Conservation (phyloP, 352 stramenopile genomes). For the Peronospora destructor region DNA sequence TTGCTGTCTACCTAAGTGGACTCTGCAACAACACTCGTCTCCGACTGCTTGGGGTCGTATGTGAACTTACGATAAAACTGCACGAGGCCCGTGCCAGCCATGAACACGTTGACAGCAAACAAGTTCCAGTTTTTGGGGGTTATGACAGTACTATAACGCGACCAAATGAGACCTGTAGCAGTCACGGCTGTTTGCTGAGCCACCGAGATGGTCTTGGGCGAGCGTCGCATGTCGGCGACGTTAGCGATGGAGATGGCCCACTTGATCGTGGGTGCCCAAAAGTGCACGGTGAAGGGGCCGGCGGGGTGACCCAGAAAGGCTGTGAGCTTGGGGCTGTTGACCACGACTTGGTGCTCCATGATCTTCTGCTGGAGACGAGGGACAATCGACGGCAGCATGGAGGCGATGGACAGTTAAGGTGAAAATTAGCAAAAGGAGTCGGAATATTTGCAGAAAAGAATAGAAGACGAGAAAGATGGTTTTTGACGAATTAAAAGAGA, state of each 20-base stretch:
- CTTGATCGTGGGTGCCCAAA: conserved; percentile 86
- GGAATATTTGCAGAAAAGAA: too few relatives aligned
- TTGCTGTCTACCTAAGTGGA: neutral
- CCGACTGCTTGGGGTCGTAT: conserved; percentile 8
- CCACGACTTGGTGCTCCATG: conserved; percentile 58
- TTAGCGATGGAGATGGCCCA: conserved; percentile 86
- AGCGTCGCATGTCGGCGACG: conserved; percentile 76
- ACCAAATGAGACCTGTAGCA: conserved; percentile 85
- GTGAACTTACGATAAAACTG: conserved; percentile 49
- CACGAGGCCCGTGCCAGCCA: conserved; percentile 75
- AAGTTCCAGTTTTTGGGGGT: conserved; percentile 90
- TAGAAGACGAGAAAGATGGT: conserved; percentile 4
- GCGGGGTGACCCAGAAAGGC: conserved; percentile 66
- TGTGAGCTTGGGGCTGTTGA: conserved; percentile 58
- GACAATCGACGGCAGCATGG: conserved; percentile 65
- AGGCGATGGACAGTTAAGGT: conserved; percentile 3
- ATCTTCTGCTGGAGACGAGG: conserved; percentile 70
- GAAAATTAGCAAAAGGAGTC: too few relatives aligned
- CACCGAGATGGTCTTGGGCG: conserved; percentile 75
- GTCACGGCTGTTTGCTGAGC: conserved; percentile 75
- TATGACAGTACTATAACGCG: conserved; percentile 83
- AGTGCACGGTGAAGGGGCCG: conserved; percentile 83
- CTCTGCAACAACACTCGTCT: neutral
- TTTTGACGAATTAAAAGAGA: neutral
- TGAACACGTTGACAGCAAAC: conserved; percentile 86